A percentile compares a stretch with the other conserved stretches of the same genome.
Conservation (phyloP, 148 eudicot genomes). For the Suaeda aralocaspica region DNA sequence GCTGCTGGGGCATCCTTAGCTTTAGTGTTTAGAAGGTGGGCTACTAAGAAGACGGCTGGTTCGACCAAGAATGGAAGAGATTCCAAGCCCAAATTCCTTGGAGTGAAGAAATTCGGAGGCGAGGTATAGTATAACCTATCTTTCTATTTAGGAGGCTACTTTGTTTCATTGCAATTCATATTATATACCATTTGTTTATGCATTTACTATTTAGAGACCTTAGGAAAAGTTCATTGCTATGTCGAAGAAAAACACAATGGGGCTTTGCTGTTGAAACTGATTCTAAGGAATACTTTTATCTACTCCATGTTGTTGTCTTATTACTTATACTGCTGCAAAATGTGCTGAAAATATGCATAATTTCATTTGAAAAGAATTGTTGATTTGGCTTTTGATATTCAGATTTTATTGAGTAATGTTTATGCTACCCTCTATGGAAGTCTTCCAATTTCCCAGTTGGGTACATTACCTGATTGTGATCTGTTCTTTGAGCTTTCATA, state of each 20-base stretch:
- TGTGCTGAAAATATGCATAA: background rate
- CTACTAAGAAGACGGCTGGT: conserved; percentile 79
- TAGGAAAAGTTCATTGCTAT: no score
- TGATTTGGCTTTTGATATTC: no score
- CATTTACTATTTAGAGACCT: no score
- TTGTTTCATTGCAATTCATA: no score
- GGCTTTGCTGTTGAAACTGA: no score
- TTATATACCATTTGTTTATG: no score
- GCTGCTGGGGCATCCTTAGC: conserved; percentile 53
- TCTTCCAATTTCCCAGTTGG: background rate
- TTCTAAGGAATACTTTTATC: no score
- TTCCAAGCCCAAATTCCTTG: conserved; percentile 69
- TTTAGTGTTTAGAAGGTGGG: conserved; percentile 68
- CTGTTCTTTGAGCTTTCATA: no score
- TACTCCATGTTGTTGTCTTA: background rate
- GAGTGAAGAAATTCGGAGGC: conserved; percentile 84
- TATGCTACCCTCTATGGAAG: background rate
- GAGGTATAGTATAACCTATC: conserved; percentile 39
- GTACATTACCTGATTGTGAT: no score
- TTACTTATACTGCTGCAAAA: background rate
- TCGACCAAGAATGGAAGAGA: conserved; percentile 80
- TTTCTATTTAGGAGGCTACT: background rate
- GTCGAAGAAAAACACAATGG: no score
- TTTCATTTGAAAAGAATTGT: background rate
- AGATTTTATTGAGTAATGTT: no score